Conservation (phyloP, 164 flowering plant genomes). For the Nymphaea thermarum region DNA sequence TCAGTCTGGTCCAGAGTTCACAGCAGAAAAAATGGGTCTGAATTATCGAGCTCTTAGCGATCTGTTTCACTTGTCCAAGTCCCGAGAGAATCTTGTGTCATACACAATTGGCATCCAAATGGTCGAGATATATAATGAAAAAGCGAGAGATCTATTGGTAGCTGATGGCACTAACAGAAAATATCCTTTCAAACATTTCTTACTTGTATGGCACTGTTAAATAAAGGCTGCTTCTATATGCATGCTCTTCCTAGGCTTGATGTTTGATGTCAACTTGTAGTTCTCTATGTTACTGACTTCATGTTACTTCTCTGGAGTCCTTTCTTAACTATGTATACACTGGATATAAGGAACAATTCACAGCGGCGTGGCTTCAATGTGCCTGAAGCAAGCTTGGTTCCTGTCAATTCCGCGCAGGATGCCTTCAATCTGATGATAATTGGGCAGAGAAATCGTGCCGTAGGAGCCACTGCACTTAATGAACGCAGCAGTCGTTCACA, state of each 20-base stretch:
- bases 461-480: conserved; percentile 88
- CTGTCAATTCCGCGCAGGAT: conserved; percentile 56
- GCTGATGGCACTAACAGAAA: conserved; percentile 60
- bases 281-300: not conserved
- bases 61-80: conserved; percentile 49
- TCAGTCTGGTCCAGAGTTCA: conserved; percentile 75
- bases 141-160: conserved; percentile 79
- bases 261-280: not conserved
- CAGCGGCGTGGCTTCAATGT: conserved; percentile 77
- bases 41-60: conserved; percentile 75
- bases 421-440: conserved; percentile 73
- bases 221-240: not conserved
- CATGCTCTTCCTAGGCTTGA: not conserved
- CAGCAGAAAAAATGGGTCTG: conserved; percentile 62
- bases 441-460: conserved; percentile 81
- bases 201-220: not conserved
- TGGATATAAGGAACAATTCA: conserved; percentile 75
- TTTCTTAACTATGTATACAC: conserved; percentile 44
- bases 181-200: conserved; percentile 50
- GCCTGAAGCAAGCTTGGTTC: conserved; percentile 74
- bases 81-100: conserved; percentile 29
- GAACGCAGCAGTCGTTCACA: conserved; percentile 94
- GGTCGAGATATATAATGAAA: conserved; percentile 95
- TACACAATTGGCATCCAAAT: conserved; percentile 81
- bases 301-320: not conserved